phyloP scores from a whole-genome alignment of 371 early-diverging fungal genomes.

The Amoeboradix gromovi region DNA sequence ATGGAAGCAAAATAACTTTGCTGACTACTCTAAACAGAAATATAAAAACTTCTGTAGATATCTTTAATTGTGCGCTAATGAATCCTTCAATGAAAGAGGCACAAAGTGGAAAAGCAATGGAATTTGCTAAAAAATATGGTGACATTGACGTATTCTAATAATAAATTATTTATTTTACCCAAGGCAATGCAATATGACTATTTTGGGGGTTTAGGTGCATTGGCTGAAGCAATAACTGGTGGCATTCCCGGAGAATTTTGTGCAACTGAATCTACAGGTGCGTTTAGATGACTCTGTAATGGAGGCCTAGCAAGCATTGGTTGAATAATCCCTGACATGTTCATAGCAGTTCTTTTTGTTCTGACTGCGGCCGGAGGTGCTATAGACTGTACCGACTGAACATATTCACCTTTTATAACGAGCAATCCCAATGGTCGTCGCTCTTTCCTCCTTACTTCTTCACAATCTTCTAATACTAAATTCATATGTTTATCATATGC shows the following conservation, averaged over 20 bases:
- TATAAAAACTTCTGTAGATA: background rate
- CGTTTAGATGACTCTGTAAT: background rate
- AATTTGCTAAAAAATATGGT: background rate
- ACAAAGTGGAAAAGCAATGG: background rate
- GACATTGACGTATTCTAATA: background rate
- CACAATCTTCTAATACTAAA: constrained; percentile 78
- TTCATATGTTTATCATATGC: constrained; percentile 97
- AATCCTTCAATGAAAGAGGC: background rate
- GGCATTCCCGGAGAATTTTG: background rate
- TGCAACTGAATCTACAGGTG: background rate
- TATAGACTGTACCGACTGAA: background rate
- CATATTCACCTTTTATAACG: background rate
- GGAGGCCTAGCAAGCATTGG: background rate
- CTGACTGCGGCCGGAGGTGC: background rate
- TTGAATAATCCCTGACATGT: background rate
- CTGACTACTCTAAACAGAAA: background rate
- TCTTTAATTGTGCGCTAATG: background rate
- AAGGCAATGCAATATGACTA: background rate
- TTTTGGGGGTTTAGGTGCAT: background rate
- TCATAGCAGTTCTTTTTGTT: background rate
- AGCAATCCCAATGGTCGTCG: background rate
- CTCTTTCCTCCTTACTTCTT: constrained; percentile 52
- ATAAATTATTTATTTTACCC: background rate
- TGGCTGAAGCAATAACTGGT: background rate
- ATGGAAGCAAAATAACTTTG: background rate